A percentile compares a stretch with the other conserved stretches of the same genome.
phyloP scores from a whole-genome alignment of 2,329 filamentous ascomycete species.

The Sporothrix euskadiensis region DNA sequence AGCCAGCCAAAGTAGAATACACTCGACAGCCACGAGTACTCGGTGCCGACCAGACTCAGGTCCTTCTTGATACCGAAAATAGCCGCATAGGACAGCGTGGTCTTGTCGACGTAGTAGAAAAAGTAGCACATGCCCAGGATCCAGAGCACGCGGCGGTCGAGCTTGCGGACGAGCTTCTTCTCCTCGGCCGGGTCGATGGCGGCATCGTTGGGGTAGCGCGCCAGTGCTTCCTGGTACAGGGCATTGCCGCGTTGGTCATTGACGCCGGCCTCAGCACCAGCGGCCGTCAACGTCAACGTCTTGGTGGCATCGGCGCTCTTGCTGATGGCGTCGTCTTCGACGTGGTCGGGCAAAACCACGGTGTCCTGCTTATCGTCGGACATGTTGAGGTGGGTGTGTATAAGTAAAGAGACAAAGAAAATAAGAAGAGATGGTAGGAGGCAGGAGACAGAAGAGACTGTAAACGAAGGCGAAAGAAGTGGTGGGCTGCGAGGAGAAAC shows the following conservation, averaged over 20 bases:
- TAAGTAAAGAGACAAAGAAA: neutral
- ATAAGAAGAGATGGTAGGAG: neutral
- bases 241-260: neutral
- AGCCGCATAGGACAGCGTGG: neutral
- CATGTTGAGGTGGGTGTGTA: neutral
- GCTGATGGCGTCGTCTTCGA: neutral
- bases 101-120: slow-evolving; percentile 2
- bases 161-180: neutral
- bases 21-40: neutral
- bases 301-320: neutral
- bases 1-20: slow-evolving; percentile 8
- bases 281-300: neutral
- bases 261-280: neutral
- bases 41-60: neutral
- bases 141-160: neutral
- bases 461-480: neutral
- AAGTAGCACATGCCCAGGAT: slow-evolving; percentile 11
- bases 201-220: neutral
- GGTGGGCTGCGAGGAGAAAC: neutral
- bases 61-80: slow-evolving; percentile 6
- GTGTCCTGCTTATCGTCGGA: neutral
- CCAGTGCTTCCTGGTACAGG: neutral
- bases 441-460: neutral
- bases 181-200: slow-evolving; percentile 1
- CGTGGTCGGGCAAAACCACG: neutral